phyloP scores from a whole-genome alignment of 148 eudicot genomes.

The Chenopodium quinoa region DNA sequence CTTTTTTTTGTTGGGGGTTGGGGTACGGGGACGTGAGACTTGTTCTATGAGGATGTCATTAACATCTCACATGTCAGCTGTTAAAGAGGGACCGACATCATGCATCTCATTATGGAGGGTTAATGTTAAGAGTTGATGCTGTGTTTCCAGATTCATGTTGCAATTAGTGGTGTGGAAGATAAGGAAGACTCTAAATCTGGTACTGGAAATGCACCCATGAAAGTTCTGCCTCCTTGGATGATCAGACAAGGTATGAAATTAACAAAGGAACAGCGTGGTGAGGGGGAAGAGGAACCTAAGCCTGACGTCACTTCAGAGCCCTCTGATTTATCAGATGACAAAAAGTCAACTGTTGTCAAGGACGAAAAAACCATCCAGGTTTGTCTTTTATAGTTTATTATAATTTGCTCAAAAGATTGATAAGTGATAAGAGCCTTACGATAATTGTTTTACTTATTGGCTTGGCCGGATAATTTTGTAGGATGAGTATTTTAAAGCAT shows the following conservation, averaged over 20 bases:
- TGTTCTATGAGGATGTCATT: background rate
- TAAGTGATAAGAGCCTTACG: background rate
- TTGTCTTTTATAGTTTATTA: background rate
- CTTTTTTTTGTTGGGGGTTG: no score
- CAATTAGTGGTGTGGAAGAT: conserved; percentile 56
- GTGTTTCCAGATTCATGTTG: conserved; percentile 71
- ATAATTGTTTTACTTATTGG: background rate
- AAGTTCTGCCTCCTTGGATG: conserved; percentile 99
- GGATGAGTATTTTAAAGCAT: conserved; percentile 85
- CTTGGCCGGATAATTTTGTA: conserved; percentile 24
- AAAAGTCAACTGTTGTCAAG: conserved; percentile 48
- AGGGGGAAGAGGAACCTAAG: conserved; percentile 57
- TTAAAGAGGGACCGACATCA: background rate
- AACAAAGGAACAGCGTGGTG: conserved; percentile 91
- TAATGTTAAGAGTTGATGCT: background rate
- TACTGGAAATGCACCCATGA: conserved; percentile 44
- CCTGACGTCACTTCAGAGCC: conserved; percentile 54
- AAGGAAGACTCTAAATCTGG: conserved; percentile 57
- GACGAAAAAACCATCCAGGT: conserved; percentile 63
- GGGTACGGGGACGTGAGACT: no score
- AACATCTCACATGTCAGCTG: background rate
- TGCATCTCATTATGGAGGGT: background rate
- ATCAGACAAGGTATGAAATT: conserved; percentile 87
- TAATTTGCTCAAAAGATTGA: background rate
- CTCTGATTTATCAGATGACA: conserved; percentile 54